Base-by-base conservation (phyloP, 495 filamentous ascomycete species). In the Articulospora tetracladia region DNA sequence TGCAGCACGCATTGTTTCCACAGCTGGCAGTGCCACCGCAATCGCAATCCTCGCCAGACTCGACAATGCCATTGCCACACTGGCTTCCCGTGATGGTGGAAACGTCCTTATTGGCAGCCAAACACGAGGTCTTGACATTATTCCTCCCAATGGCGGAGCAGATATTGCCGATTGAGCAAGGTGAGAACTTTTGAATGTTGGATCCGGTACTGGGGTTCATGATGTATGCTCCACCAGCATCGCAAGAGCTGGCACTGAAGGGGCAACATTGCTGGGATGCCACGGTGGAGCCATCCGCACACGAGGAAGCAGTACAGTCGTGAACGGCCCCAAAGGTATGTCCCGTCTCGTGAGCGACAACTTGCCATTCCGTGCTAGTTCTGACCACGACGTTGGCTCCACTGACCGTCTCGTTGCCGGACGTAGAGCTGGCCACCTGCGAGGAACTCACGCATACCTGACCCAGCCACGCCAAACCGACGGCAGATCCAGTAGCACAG, bases 1-100 rank as follows among this genome's bases (percentile, higher is more conserved):
- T 80, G 72, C 94, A 98, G 77, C 94, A 98, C 25, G 66, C 58
- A 72, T 98, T 91, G 63, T 77, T 71, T 19, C 76, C 83, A 70
- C 94, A 98, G 44, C 81, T 82, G 28, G 75, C 73, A 7, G 71
- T 70, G 44, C 93, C 94, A 55, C 94, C 95, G 68, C 94, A 98
- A 74, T 98, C 94, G 72, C 94, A 98, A 17, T 98, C 89, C 73
- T 98, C 94, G 62, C 91, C 94, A 11, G 79, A 72, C 72, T 98
- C 94, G 41, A 98, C 95, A 61, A 98, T 98, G 48, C 94, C 94
- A 72, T 98, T 98, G 52, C 94, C 94, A 70, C 94, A 98, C 67
- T 91, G 86, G 59, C 86, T 87, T 64, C 88, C 89, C 0, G 85
- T 89, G 69, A 95, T 90, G n/a, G 89, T 93, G n/a, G 79, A 77